Conservation (phyloP, 2,329 filamentous ascomycete genomes). For the Microcyclosporella mali region DNA sequence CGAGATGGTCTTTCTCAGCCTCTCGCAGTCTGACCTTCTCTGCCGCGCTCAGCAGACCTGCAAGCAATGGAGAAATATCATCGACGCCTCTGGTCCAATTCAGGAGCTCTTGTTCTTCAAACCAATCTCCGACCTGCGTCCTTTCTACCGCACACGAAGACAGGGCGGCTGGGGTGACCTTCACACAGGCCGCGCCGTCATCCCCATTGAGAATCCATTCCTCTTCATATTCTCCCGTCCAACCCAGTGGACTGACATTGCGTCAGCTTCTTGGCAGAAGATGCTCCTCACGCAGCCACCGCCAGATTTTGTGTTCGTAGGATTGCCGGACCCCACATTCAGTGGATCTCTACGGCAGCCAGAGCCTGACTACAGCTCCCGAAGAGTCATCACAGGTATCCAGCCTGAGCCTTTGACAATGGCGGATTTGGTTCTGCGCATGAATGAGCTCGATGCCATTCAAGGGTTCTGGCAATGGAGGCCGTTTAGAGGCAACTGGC, state of each 20-base stretch:
- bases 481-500: not conserved
- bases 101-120: slow-evolving; percentile 2
- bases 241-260: not conserved
- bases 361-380: too few species aligned
- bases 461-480: not conserved
- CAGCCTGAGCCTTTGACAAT: not conserved
- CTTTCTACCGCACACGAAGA: not conserved
- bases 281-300: slow-evolving; percentile 5
- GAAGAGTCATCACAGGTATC: not conserved
- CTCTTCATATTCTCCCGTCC: not conserved
- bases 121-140: not conserved
- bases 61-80: not conserved
- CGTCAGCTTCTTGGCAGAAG: not conserved
- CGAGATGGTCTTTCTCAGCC: slow-evolving; percentile 1
- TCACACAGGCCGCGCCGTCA: too few species aligned
- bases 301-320: not conserved
- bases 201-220: slow-evolving; percentile 1
- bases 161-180: not conserved
- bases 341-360: not conserved
- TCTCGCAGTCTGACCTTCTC: slow-evolving; percentile 1
- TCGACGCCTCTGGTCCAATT: not conserved
- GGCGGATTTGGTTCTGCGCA: not conserved
- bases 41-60: not conserved
- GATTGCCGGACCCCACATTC: too few species aligned
- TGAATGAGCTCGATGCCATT: not conserved